A percentile compares a stretch with the other conserved stretches of the same genome.
Evolutionary conservation across 2,329 filamentous ascomycete genomes (phyloP).

Genomic region (Blastomyces emzantsi): DNA sequence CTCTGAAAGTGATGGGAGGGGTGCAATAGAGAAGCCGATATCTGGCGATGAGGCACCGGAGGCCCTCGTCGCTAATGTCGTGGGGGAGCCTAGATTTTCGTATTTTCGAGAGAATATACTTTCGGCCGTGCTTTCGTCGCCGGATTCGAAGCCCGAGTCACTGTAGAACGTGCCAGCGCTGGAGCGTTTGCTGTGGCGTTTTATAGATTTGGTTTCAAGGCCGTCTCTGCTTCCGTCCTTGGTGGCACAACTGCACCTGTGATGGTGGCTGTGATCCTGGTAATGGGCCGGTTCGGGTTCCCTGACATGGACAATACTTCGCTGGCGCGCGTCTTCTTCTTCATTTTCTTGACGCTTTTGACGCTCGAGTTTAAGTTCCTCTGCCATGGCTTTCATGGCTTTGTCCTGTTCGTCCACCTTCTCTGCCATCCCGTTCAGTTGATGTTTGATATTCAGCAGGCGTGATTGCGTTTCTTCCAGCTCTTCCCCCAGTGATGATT

Average conservation of each 20-base stretch:
- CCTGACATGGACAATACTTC: slow-evolving; percentile 25
- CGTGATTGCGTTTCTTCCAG: slow-evolving; percentile 52
- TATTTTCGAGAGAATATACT: slow-evolving; percentile 39
- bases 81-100: slow-evolving; percentile 27
- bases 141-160: slow-evolving; percentile 53
- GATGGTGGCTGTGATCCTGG: slow-evolving; percentile 1
- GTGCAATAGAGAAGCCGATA: slow-evolving; percentile 22
- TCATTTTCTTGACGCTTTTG: slow-evolving; percentile 32
- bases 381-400: slow-evolving; percentile 45
- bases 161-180: slow-evolving; percentile 37
- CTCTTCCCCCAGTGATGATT: slow-evolving; percentile 51
- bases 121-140: slow-evolving; percentile 44
- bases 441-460: slow-evolving; percentile 49
- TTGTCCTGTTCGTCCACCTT: slow-evolving; percentile 48
- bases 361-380: slow-evolving; percentile 41
- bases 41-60: slow-evolving; percentile 30
- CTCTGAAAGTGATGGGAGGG: slow-evolving; percentile 11
- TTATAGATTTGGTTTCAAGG: slow-evolving; percentile 8
- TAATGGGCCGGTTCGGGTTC: slow-evolving; percentile 19
- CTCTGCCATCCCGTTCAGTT: slow-evolving; percentile 52
- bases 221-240: not conserved
- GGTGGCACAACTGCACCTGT: not conserved
- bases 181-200: slow-evolving; percentile 16
- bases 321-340: slow-evolving; percentile 33
- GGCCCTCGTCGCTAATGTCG: slow-evolving; percentile 29